Evolutionary conservation across 768 basidiomycete species (phyloP), one percentile per base, ranked within the genome.

Genomic region (Kwoniella sp.): DNA sequence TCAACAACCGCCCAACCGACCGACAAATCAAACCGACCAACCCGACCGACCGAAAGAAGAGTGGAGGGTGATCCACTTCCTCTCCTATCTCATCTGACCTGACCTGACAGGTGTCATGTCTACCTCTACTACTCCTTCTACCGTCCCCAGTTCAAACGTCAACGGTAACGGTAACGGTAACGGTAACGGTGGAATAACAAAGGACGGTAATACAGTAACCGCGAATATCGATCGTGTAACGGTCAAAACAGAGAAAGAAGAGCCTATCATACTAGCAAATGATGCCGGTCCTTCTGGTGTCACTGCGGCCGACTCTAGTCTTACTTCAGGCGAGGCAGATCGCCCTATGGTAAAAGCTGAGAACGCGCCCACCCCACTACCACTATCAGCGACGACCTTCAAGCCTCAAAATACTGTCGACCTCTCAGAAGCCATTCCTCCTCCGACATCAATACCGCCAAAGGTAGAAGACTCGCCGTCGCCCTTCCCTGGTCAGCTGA

Each of bases 401-500:
- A n/a, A n/a, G n/a, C n/a, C n/a, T n/a, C n/a, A n/a, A n/a, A n/a
- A n/a, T n/a, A n/a, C n/a, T n/a, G n/a, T n/a, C n/a, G n/a, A n/a
- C n/a, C n/a, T n/a, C n/a, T n/a, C n/a, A n/a, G n/a, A n/a, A n/a
- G n/a, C n/a, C n/a, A n/a, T n/a, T n/a, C n/a, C n/a, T n/a, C n/a
- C n/a, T n/a, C n/a, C n/a, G n/a, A n/a, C n/a, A n/a, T n/a, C n/a
- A n/a, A n/a, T n/a, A 15, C 23, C 25, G 29, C 11, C 13, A 48
- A 29, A n/a, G 7, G 45, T 4, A 3, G 41, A 45, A 20, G 34
- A 13, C 34, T 5, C 17, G 15, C 7, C 50, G 23, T 7, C 41
- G 25, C 63, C 55, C 2, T 58, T 58, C 37, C 55, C 55, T 2
- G 63, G 63, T 23, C 63, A 65, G 30, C 30, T 65, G n/a, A 58